A percentile compares a stretch with the other conserved stretches of the same genome.
These are phyloP conservation scores for Lodderomyces orthopsilosis DNA, from an alignment of 1,139 yeast species.

Conservation along the genomic window DNA sequence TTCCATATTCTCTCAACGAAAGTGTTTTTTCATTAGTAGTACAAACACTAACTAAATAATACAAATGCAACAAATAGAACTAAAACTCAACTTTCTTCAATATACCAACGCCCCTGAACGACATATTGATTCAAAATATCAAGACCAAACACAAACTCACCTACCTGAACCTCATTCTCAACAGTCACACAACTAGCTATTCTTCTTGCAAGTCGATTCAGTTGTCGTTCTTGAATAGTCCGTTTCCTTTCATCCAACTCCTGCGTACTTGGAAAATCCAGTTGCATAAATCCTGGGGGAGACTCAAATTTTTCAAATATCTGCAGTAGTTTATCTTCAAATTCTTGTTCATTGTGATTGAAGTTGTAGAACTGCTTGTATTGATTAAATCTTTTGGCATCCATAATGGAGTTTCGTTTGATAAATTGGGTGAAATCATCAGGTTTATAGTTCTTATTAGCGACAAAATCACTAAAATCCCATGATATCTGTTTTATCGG, in stretches of 20 bases:
- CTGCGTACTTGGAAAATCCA: slow-evolving; percentile 64
- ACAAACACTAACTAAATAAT: neutral
- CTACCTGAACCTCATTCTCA: slow-evolving; percentile 13
- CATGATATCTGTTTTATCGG: slow-evolving; percentile 33
- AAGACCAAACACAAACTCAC: slow-evolving; percentile 18
- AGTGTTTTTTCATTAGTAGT: too few relatives aligned
- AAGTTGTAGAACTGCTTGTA: slow-evolving; percentile 24
- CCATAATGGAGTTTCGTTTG: slow-evolving; percentile 16
- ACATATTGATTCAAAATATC: slow-evolving; percentile 19
- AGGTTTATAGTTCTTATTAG: slow-evolving; percentile 30
- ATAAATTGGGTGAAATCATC: slow-evolving; percentile 9
- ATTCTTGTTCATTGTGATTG: slow-evolving; percentile 20
- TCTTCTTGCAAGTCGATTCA: slow-evolving; percentile 19
- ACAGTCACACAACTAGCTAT: slow-evolving; percentile 15
- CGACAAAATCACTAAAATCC: slow-evolving; percentile 47
- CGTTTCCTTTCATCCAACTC: slow-evolving; percentile 28
- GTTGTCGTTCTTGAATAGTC: slow-evolving; percentile 18
- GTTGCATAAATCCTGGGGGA: slow-evolving; percentile 64
- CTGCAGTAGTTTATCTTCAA: slow-evolving; percentile 25
- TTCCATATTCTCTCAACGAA: too few relatives aligned
- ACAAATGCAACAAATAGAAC: neutral
- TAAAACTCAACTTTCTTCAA: neutral
- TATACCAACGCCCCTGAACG: slow-evolving; percentile 10
- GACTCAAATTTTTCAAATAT: slow-evolving; percentile 48
- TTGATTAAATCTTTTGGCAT: slow-evolving; percentile 28